These are phyloP conservation scores for Coriolopsis trogii DNA, from an alignment of 1,284 basidiomycete genomes.

Conservation along the genomic window DNA sequence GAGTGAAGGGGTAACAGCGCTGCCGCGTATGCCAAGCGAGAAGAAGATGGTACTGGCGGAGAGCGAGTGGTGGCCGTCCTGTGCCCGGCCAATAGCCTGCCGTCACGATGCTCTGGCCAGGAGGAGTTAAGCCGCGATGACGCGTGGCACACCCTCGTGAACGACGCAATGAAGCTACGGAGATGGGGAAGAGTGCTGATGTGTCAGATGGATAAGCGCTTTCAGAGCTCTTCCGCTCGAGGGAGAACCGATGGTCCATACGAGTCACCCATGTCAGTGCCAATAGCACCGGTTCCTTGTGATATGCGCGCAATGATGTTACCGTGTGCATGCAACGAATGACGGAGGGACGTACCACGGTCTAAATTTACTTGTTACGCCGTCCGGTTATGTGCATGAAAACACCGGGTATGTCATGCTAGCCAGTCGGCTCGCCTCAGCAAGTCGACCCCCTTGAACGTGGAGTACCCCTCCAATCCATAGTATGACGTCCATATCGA, in stretches of 20 bases:
- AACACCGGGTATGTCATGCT: no score
- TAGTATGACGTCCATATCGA: no score
- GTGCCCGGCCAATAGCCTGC: conserved; percentile 6
- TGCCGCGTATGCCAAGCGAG: conserved; percentile 1
- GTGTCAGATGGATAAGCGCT: background rate
- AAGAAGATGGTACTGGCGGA: conserved; percentile 1
- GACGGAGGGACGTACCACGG: background rate
- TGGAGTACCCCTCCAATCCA: no score
- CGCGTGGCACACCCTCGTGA: background rate
- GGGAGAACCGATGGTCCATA: background rate
- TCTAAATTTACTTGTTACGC: no score
- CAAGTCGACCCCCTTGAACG: no score
- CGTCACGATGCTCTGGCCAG: conserved; percentile 7
- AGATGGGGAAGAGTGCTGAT: background rate
- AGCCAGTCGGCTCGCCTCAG: no score
- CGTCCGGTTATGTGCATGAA: no score
- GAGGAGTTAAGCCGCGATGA: conserved; percentile 6
- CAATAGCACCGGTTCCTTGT: background rate
- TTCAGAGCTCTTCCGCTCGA: background rate
- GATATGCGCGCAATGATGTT: background rate
- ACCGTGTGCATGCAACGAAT: no score
- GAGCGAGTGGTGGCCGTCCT: background rate
- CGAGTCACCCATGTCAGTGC: background rate
- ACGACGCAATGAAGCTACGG: background rate
- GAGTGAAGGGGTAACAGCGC: conserved; percentile 5